A percentile compares a stretch with the other conserved stretches of the same genome.
Evolutionary conservation across 257 asterid genomes (phyloP).

Genomic region (Marsdenia floribunda): DNA sequence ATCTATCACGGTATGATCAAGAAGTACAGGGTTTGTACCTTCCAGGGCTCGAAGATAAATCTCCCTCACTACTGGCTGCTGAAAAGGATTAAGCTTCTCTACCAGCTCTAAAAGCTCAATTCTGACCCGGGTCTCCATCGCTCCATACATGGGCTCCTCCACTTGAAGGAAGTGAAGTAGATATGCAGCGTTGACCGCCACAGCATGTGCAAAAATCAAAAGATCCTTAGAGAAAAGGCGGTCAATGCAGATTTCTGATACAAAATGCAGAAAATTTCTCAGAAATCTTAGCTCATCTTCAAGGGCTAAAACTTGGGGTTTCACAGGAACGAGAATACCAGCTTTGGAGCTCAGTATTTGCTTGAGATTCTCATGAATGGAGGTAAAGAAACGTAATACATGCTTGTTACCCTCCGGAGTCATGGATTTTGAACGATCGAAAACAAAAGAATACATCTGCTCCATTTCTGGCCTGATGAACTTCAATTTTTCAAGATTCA

Average conservation of each 20-base stretch:
- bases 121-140: not conserved
- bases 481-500: no score
- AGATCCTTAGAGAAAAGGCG: not conserved
- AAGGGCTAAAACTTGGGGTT: not conserved
- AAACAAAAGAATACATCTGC: not conserved
- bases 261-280: not conserved
- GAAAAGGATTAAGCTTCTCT: not conserved
- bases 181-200: not conserved
- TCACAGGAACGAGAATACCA: conserved; percentile 1
- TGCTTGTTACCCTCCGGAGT: not conserved
- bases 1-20: not conserved
- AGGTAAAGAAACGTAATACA: not conserved
- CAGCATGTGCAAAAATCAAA: not conserved
- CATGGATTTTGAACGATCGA: not conserved
- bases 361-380: not conserved
- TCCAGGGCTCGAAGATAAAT: conserved; percentile 2
- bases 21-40: not conserved
- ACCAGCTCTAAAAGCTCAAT: not conserved
- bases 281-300: not conserved
- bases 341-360: not conserved
- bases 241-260: not conserved
- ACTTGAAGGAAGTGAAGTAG: not conserved
- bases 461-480: conserved; percentile 7
- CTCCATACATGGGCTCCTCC: not conserved
- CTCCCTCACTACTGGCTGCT: not conserved